Evolutionary conservation across 495 filamentous ascomycete species (phyloP).

Genomic region (Tuber microsphaerosporum): DNA sequence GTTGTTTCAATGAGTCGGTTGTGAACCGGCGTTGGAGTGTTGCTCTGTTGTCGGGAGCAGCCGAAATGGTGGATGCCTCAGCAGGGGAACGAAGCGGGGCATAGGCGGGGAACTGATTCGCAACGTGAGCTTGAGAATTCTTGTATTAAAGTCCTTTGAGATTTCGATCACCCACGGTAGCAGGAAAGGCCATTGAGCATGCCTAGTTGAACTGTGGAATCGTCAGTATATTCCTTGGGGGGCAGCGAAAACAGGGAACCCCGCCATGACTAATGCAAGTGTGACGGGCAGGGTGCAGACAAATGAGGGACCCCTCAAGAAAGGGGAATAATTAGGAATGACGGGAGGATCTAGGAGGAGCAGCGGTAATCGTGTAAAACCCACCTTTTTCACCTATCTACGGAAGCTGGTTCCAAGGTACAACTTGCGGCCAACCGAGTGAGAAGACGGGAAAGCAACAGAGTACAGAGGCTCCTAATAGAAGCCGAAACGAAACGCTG

Average conservation of each 20-base stretch:
- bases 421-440: constrained; percentile 32
- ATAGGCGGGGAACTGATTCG: constrained; percentile 40
- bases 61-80: constrained; percentile 34
- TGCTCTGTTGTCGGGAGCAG: constrained; percentile 46
- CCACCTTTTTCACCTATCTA: constrained; percentile 23
- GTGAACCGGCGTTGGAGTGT: constrained; percentile 88
- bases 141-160: constrained; percentile 37
- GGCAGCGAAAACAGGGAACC: constrained; percentile 20
- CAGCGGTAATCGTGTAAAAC: constrained; percentile 8
- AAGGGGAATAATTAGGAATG: constrained; percentile 8
- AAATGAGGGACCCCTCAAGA: constrained; percentile 12
- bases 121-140: constrained; percentile 36
- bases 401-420: constrained; percentile 26
- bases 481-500: constrained; percentile 34
- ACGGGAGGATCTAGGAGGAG: background rate
- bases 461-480: constrained; percentile 27
- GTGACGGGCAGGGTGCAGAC: constrained; percentile 13
- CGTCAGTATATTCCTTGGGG: constrained; percentile 25
- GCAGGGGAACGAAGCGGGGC: constrained; percentile 38
- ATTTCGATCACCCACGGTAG: constrained; percentile 41
- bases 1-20: constrained; percentile 57
- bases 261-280: constrained; percentile 24
- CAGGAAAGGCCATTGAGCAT: constrained; percentile 43
- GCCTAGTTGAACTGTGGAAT: constrained; percentile 27
- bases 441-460: constrained; percentile 35